Conservation (phyloP, 148 eudicot species). For the Drosera capensis region DNA sequence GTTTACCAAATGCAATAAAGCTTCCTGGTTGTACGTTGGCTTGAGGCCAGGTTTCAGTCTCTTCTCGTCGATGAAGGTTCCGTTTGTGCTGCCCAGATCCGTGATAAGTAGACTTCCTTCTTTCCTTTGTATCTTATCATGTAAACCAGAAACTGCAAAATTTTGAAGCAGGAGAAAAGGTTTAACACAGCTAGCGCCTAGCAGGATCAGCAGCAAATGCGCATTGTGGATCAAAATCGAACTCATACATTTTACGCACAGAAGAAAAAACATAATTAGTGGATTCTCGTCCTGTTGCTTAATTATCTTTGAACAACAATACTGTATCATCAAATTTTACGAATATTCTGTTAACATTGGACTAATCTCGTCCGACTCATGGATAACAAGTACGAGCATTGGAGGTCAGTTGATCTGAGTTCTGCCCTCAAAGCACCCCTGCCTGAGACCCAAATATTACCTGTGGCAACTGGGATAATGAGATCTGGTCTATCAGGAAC, state of each 20-base stretch:
- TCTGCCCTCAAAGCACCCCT: no score
- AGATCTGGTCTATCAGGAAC: slow-evolving; percentile 61
- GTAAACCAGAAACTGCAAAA: slow-evolving; percentile 57
- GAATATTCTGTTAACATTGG: no score
- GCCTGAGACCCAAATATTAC: slow-evolving; percentile 30
- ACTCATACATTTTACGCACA: no score
- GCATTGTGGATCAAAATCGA: no score
- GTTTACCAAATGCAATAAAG: slow-evolving; percentile 73
- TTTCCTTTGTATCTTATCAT: slow-evolving; percentile 65
- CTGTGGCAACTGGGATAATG: slow-evolving; percentile 89
- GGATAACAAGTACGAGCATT: no score
- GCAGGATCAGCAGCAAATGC: no score
- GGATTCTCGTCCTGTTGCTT: no score
- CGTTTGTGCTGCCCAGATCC: slow-evolving; percentile 90
- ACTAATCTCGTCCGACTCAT: no score
- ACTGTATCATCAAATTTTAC: no score
- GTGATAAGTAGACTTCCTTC: slow-evolving; percentile 46
- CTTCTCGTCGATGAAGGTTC: slow-evolving; percentile 64
- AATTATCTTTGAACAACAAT: no score
- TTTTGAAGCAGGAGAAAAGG: not conserved
- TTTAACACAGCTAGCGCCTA: not conserved
- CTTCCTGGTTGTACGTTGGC: slow-evolving; percentile 47
- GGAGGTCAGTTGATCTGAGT: no score
- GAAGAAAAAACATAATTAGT: no score
- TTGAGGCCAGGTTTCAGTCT: slow-evolving; percentile 53